These are phyloP conservation scores for Erodium moschatum DNA, from an alignment of 441 rosid species.

Conservation along the genomic window DNA sequence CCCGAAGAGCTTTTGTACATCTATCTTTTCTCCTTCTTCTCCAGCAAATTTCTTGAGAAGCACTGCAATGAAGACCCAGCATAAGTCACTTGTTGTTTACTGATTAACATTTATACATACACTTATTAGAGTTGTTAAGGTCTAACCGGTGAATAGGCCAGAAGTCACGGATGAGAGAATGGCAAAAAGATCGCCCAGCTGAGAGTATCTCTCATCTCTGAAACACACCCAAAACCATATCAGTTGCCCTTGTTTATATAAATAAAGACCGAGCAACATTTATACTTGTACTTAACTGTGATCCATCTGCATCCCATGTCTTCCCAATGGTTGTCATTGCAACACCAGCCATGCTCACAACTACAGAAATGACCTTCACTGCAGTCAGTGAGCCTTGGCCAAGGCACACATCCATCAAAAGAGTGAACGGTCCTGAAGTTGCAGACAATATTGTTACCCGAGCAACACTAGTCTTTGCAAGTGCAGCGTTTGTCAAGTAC, in stretches of 20 bases:
- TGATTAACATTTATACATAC: no score
- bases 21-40: constrained; percentile 35
- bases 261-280: no score
- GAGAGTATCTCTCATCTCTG: constrained; percentile 26
- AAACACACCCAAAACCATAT: constrained; percentile 5
- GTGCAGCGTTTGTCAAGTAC: constrained; percentile 43
- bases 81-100: neutral
- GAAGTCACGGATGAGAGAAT: constrained; percentile 34
- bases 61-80: constrained; percentile 23
- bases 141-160: constrained; percentile 36
- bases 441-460: constrained; percentile 36
- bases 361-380: constrained; percentile 33
- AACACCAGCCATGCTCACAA: constrained; percentile 44
- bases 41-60: constrained; percentile 40
- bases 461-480: constrained; percentile 40
- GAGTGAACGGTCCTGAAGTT: constrained; percentile 45
- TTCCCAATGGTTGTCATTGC: constrained; percentile 39
- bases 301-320: constrained; percentile 28
- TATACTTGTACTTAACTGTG: constrained; percentile 18
- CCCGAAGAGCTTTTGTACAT: constrained; percentile 40
- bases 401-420: constrained; percentile 33
- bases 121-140: neutral
- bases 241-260: neutral
- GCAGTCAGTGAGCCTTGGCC: constrained; percentile 34
- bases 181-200: constrained; percentile 36